phyloP scores from a whole-genome alignment of 768 basidiomycete species.

The Russula olivacea region DNA sequence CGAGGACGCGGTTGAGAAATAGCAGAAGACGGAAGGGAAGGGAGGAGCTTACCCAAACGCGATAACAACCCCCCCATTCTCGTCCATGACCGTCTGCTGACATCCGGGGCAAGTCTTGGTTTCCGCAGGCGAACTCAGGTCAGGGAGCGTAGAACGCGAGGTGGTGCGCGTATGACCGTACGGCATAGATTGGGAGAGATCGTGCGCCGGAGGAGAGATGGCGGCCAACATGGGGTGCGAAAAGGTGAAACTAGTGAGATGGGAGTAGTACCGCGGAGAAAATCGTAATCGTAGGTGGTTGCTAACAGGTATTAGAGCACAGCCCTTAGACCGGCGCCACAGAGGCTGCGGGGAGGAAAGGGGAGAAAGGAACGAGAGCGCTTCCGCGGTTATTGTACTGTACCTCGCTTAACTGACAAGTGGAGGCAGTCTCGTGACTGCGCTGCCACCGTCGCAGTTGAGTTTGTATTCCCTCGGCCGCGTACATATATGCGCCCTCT shows the following conservation, averaged over 20 bases:
- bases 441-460: constrained; percentile 1
- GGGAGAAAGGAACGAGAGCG: background rate
- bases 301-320: background rate
- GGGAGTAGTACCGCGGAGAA: background rate
- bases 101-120: constrained; percentile 78
- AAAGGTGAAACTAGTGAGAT: background rate
- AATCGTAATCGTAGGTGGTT: background rate
- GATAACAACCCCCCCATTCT: constrained; percentile 83
- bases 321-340: background rate
- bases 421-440: constrained; percentile 11
- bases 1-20: background rate
- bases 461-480: background rate
- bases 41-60: constrained; percentile 70
- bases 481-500: no score
- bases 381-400: background rate
- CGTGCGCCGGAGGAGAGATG: constrained; percentile 14
- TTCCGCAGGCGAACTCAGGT: constrained; percentile 31
- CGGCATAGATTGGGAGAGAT: constrained; percentile 13
- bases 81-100: constrained; percentile 71
- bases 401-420: background rate
- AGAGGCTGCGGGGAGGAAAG: background rate
- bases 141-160: constrained; percentile 8
- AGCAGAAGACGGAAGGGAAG: background rate
- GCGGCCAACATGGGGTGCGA: constrained; percentile 16
- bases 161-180: constrained; percentile 13